Base-by-base conservation (phyloP, 2,329 filamentous ascomycete genomes). In the Diaporthe amygdali region DNA sequence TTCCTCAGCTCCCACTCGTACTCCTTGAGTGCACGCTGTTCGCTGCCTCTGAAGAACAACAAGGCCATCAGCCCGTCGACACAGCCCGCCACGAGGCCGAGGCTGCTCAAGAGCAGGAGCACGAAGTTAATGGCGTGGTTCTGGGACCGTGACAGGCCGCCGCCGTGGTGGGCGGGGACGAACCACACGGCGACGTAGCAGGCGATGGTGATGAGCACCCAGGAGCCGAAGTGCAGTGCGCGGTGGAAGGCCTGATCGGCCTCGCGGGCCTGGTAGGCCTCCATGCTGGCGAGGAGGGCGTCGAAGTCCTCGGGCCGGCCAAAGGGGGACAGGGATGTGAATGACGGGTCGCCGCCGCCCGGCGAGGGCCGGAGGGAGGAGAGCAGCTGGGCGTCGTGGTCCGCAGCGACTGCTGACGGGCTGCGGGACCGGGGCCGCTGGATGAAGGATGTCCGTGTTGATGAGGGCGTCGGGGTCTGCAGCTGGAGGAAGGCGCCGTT, bases 1-100 rank as follows among this genome's bases (percentile, higher is more conserved):
- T 93, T 95, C 64, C 84, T 84, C 32, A 98, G 91, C 81, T 99
- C 96, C 93, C 94, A 98, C 79, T 96, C 91, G 82, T 98, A 98
- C 84, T 99, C 96, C 77, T 90, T 92, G 68, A 99, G 83, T 5
- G 93, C 92, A 71, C 94, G 88, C 71, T 98, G 82, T 83, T 99
- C 96, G 72, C 91, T 91, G 14, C 92, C 91, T 71, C 97, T 92
- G 80, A 99, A 99, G 80, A 99, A 99, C 61, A 98, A 81, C 0
- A 96, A 88, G 0, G 95, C 93, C 79, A 98, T 93, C 49, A 98
- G 82, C 0, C 96, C 95, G 78, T 98, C 94, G 25, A 98, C 80
- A 3, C 94, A 89, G 0, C 96, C 96, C 5, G 91, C 90, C 20
- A 88, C 88, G 41, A 98, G 86, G 2, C 91, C 90, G 20, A 98